Evolutionary conservation across 805 yeast species (phyloP).

Genomic region (Pichia nakasei): DNA sequence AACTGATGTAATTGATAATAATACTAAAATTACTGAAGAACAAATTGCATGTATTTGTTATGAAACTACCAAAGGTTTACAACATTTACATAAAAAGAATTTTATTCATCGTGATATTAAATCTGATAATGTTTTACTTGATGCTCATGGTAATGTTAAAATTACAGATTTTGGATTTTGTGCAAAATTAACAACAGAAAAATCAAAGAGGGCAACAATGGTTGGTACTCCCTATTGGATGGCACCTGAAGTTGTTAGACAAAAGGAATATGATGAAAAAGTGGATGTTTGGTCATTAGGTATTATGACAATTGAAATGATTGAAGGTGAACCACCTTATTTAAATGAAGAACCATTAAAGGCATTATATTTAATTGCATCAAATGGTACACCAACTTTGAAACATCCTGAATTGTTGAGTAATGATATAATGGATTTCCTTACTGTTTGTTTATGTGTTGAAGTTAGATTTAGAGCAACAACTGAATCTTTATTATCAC

Average conservation of each 20-base stretch:
- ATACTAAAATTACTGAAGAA: slow-evolving; percentile 66
- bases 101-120: slow-evolving; percentile 96
- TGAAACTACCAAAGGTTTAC: slow-evolving; percentile 86
- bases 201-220: slow-evolving; percentile 90
- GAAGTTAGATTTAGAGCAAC: slow-evolving; percentile 88
- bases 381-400: slow-evolving; percentile 91
- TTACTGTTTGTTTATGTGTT: slow-evolving; percentile 87
- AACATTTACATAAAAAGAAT: slow-evolving; percentile 83
- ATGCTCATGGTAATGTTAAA: slow-evolving; percentile 77
- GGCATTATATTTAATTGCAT: slow-evolving; percentile 88
- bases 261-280: slow-evolving; percentile 92
- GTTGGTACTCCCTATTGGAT: slow-evolving; percentile 99
- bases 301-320: slow-evolving; percentile 97
- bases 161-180: slow-evolving; percentile 95
- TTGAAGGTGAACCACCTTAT: slow-evolving; percentile 98
- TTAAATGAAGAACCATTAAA: slow-evolving; percentile 91
- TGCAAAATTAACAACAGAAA: slow-evolving; percentile 79
- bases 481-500: slow-evolving; percentile 78
- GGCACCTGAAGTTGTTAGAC: slow-evolving; percentile 98
- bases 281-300: slow-evolving; percentile 98
- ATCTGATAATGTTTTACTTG: slow-evolving; percentile 86
- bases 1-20: slow-evolving; percentile 91
- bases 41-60: slow-evolving; percentile 89
- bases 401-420: slow-evolving; percentile 74
- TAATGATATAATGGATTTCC: slow-evolving; percentile 70